phyloP scores from a whole-genome alignment of 1,139 yeast species.

The Debaryomycetaceae sp. region DNA sequence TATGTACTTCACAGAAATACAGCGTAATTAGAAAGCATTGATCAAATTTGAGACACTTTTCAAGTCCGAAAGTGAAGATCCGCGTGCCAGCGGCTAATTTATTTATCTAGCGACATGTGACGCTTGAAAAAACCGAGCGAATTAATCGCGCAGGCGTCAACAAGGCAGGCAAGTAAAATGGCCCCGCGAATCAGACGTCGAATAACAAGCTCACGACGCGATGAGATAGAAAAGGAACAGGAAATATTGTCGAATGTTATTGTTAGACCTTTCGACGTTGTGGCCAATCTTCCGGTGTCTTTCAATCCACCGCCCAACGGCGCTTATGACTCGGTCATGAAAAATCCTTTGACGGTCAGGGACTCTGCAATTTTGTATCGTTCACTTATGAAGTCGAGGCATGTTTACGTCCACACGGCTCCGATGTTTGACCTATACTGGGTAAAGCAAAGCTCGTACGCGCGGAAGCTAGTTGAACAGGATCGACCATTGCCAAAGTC shows the following conservation, averaged over 20 bases:
- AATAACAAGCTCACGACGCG: slow-evolving; percentile 35
- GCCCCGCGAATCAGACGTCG: slow-evolving; percentile 37
- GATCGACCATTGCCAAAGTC: slow-evolving; percentile 19
- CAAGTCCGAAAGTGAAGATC: too few species aligned
- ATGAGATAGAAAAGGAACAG: slow-evolving; percentile 38
- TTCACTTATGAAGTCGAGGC: slow-evolving; percentile 66
- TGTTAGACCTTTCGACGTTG: slow-evolving; percentile 56
- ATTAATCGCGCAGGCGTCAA: too few species aligned
- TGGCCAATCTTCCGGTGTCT: slow-evolving; percentile 66
- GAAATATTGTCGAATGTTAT: slow-evolving; percentile 30
- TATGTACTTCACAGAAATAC: too few species aligned
- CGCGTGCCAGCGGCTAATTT: too few species aligned
- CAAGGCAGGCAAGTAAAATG: slow-evolving; percentile 12
- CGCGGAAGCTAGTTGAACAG: slow-evolving; percentile 27
- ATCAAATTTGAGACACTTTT: too few species aligned
- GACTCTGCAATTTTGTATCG: slow-evolving; percentile 66
- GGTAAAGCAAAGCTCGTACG: slow-evolving; percentile 51
- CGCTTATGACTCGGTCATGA: slow-evolving; percentile 36
- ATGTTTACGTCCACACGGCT: slow-evolving; percentile 55
- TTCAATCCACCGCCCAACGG: slow-evolving; percentile 49
- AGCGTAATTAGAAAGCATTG: too few species aligned
- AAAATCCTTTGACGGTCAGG: slow-evolving; percentile 56
- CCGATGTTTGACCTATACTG: slow-evolving; percentile 75
- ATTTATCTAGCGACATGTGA: too few species aligned
- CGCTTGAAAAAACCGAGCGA: too few species aligned